These are phyloP conservation scores for Hymenoscyphus scutula DNA, from an alignment of 2,329 filamentous ascomycete genomes.

Conservation along the genomic window DNA sequence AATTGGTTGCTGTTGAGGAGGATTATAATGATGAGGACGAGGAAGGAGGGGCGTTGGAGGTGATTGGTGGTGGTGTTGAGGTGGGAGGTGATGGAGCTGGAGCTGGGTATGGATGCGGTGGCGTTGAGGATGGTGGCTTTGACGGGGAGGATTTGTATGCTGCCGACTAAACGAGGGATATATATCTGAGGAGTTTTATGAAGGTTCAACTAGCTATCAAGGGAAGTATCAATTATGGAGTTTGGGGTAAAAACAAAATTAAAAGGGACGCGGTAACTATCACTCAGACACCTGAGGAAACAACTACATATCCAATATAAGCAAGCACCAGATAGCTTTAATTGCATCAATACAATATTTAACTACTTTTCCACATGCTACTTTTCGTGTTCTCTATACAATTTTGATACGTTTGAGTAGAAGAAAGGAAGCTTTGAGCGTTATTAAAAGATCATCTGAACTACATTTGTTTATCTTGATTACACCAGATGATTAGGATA, in stretches of 20 bases:
- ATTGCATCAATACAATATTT: not conserved
- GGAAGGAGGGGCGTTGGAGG: conserved; percentile 1
- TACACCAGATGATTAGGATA: no score
- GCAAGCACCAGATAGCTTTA: not conserved
- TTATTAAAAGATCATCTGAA: no score
- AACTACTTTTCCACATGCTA: not conserved
- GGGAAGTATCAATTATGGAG: not conserved
- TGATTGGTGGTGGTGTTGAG: not conserved
- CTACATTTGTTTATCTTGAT: no score
- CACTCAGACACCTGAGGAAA: not conserved
- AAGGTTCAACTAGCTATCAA: not conserved
- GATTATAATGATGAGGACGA: conserved; percentile 30
- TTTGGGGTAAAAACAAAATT: no score
- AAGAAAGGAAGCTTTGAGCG: no score
- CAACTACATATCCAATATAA: not conserved
- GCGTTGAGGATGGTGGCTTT: not conserved
- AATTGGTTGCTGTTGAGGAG: conserved; percentile 24
- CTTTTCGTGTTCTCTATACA: not conserved
- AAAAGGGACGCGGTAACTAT: not conserved
- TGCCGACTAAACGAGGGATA: not conserved
- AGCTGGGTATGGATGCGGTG: not conserved
- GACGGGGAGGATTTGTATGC: not conserved
- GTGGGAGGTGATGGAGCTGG: not conserved
- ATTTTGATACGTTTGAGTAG: no score
- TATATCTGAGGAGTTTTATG: no score